Conservation (phyloP, 139 green algal genomes). For the Tetraselmis chui region DNA sequence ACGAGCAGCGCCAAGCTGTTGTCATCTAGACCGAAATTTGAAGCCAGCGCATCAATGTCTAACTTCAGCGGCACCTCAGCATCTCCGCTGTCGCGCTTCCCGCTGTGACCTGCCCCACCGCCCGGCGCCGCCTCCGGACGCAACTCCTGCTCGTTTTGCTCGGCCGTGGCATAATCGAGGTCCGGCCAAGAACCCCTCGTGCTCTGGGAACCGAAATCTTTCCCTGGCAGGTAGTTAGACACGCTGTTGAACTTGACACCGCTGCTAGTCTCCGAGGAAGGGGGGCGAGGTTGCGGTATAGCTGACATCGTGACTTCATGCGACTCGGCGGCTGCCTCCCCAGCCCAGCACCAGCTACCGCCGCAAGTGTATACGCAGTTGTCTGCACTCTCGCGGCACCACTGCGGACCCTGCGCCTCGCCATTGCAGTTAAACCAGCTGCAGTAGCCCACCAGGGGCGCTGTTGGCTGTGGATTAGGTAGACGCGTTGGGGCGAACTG, state of each 20-base stretch:
- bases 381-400: neutral
- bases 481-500: neutral
- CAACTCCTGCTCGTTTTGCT: too few species aligned
- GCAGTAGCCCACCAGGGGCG: neutral
- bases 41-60: neutral
- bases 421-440: neutral
- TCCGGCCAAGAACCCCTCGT: too few species aligned
- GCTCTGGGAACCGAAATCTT: too few species aligned
- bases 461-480: neutral
- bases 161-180: too few species aligned
- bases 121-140: neutral
- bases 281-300: too few species aligned
- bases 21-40: slow-evolving; percentile 16
- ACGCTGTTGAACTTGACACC: too few species aligned
- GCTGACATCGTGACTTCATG: too few species aligned
- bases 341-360: neutral
- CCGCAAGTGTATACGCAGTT: neutral
- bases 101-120: neutral
- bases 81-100: neutral
- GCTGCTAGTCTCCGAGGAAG: too few species aligned
- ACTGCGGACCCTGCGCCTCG: neutral
- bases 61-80: neutral
- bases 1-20: slow-evolving; percentile 23
- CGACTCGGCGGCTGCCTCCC: too few species aligned
- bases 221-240: too few species aligned